These are phyloP conservation scores for Neurospora sp. DNA, from an alignment of 495 filamentous ascomycete species.

Conservation along the genomic window DNA sequence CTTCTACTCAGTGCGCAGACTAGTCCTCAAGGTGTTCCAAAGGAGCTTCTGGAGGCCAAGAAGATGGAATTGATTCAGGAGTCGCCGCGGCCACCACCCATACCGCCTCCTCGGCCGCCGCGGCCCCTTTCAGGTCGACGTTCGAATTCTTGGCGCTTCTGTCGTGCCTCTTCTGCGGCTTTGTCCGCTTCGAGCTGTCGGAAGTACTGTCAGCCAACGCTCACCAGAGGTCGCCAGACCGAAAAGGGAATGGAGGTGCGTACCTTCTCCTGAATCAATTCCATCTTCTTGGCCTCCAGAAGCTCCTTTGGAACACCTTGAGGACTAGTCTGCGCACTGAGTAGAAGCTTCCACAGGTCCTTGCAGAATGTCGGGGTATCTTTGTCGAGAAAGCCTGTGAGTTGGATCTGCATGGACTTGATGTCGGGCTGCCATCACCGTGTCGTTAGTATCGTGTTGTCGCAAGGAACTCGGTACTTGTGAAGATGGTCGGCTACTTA, in stretches of 20 bases:
- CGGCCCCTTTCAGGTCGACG: constrained; percentile 49
- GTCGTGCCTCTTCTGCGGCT: constrained; percentile 61
- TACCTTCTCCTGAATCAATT: constrained; percentile 90
- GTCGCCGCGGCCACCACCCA: constrained; percentile 33
- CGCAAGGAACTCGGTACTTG: background rate
- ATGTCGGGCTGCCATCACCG: constrained; percentile 66
- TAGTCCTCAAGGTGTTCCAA: too few relatives aligned
- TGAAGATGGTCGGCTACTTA: constrained; percentile 35
- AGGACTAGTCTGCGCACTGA: constrained; percentile 80
- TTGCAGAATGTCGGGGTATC: constrained; percentile 87
- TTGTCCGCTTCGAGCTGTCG: constrained; percentile 71
- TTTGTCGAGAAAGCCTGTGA: constrained; percentile 92
- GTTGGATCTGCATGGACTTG: constrained; percentile 83
- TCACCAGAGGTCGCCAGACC: background rate
- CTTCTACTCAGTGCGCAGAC: too few relatives aligned
- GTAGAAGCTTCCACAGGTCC: constrained; percentile 80
- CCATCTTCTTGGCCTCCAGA: constrained; percentile 88
- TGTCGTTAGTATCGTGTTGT: background rate
- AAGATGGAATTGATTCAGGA: too few relatives aligned
- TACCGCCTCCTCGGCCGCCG: constrained; percentile 41
- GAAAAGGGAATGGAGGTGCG: background rate
- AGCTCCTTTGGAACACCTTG: constrained; percentile 92
- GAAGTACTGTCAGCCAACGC: constrained; percentile 9
- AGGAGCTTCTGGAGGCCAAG: too few relatives aligned
- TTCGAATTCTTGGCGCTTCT: constrained; percentile 49